Conservation (phyloP, 2,329 filamentous ascomycete species). For the Ceratocystiopsis minuta region DNA sequence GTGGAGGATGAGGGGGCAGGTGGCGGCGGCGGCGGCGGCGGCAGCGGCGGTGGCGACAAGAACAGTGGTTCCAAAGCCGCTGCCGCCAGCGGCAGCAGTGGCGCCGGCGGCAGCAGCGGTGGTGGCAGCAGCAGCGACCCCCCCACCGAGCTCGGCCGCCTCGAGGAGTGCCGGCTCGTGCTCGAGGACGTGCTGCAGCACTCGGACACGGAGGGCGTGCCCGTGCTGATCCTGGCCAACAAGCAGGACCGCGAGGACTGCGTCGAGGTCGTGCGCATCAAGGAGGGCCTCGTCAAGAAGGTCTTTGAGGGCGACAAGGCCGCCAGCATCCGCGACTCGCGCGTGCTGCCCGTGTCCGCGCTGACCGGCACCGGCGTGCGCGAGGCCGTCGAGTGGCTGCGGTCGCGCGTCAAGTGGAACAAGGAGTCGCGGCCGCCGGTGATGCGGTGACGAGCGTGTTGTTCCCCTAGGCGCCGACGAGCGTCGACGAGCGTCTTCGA, state of each 20-base stretch:
- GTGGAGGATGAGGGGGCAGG: neutral
- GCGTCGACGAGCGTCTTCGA: neutral
- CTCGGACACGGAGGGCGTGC: constrained; percentile 77
- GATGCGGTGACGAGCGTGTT: too few species aligned
- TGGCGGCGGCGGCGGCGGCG: neutral
- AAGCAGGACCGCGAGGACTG: constrained; percentile 97
- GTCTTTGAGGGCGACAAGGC: constrained; percentile 93
- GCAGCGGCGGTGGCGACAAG: neutral
- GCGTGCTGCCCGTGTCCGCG: constrained; percentile 84
- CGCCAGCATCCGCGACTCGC: constrained; percentile 66
- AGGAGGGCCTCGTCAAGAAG: constrained; percentile 86
- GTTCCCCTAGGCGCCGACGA: too few species aligned
- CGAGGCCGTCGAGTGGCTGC: constrained; percentile 94
- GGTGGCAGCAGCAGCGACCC: neutral
- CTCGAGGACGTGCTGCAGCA: constrained; percentile 80
- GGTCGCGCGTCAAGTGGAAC: constrained; percentile 87
- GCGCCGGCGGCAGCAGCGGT: neutral
- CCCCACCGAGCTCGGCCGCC: constrained; percentile 29
- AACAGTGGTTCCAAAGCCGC: neutral
- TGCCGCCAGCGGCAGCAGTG: neutral
- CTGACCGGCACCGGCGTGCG: constrained; percentile 71
- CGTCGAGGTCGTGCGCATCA: constrained; percentile 91
- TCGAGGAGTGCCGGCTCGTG: constrained; percentile 79
- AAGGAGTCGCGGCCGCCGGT: constrained; percentile 82
- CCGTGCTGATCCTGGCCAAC: constrained; percentile 81